Evolutionary conservation across 192 early-diverging fungal genomes (phyloP), one percentile per base, ranked within the genome.

Genomic region (Backusella australiensis): DNA sequence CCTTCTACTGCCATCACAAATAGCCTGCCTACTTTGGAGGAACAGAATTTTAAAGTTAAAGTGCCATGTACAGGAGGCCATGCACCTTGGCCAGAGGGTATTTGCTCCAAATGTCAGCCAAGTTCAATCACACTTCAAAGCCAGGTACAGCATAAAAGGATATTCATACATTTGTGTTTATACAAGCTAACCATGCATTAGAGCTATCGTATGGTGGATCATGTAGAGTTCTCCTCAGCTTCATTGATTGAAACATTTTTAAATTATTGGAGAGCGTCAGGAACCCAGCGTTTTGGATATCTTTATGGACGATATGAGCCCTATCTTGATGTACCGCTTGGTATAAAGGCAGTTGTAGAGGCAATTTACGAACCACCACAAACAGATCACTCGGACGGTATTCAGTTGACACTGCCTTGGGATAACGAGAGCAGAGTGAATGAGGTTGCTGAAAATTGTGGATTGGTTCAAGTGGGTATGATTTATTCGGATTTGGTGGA

Each of bases 81-180:
- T 83, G 90, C 91, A 21, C 88, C 95, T 63, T 99, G 93, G 91
- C 98, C 98, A 1, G 92, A 87, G 66, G 94, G 95, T 35, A 98
- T 99, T 78, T 99, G 98, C 86, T 94, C 95, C 35, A 97, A 97
- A 84, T 99, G 98, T 78, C 98, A 99, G 82, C 98, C 98, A 8
- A 91, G 92, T 41, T 92, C 98, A 3, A 90, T 98, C 39, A 95
- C 96, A 1, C 79, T 99, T 53, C 94, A 96, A 77, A 86, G 87
- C 15, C 96, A 97, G 78, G 86, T 86, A 79, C 66, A 38, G 14
- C 9, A 15, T 63, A 32, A 32, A 32, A 32, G 32, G 32, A 32
- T 32, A 32, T 32, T 1, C 29, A 32, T 3, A 32, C 32, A 32
- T 32, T 32, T 32, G 32, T 32, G 32, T 32, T 32, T 32, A 3